phyloP scores from a whole-genome alignment of 129 eudicot species.

The Artemisia tridentata region DNA sequence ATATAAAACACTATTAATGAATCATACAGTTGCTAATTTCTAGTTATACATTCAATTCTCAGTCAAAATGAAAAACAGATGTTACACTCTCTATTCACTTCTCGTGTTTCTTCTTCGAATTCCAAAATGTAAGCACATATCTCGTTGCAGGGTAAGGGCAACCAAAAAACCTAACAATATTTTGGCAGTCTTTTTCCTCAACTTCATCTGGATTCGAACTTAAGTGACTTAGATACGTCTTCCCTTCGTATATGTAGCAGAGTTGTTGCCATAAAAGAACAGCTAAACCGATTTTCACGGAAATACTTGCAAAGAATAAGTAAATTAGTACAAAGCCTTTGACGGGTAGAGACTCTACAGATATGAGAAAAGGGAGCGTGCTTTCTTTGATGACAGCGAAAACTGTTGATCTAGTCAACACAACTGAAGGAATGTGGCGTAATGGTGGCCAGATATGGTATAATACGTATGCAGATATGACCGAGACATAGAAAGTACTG shows the following conservation, averaged over 20 bases:
- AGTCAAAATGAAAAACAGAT: conserved; percentile 12
- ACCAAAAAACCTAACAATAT: conserved; percentile 68
- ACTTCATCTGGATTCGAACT: conserved; percentile 47
- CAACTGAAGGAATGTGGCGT: conserved; percentile 23
- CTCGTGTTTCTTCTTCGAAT: conserved; percentile 61
- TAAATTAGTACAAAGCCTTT: conserved; percentile 79
- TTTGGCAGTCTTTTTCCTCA: conserved; percentile 68
- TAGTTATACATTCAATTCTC: conserved; percentile 23
- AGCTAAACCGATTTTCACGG: conserved; percentile 69
- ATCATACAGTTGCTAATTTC: conserved; percentile 2
- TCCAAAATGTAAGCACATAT: conserved; percentile 58
- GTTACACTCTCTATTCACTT: conserved; percentile 41
- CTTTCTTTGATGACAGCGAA: conserved; percentile 38
- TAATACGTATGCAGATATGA: conserved; percentile 51
- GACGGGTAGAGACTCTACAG: conserved; percentile 50
- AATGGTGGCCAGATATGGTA: conserved; percentile 63
- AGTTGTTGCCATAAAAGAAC: conserved; percentile 98
- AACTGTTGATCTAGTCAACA: conserved; percentile 25
- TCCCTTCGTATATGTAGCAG: conserved; percentile 61
- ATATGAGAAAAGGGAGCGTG: conserved; percentile 49
- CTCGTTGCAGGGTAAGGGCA: conserved; percentile 46
- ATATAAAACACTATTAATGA: conserved; percentile 14
- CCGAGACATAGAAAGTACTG: conserved; percentile 61
- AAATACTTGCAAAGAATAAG: conserved; percentile 75
- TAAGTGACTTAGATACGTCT: conserved; percentile 74